These are phyloP conservation scores for Colletotrichum aenigma DNA, from an alignment of 2,329 filamentous ascomycete genomes.

Conservation along the genomic window DNA sequence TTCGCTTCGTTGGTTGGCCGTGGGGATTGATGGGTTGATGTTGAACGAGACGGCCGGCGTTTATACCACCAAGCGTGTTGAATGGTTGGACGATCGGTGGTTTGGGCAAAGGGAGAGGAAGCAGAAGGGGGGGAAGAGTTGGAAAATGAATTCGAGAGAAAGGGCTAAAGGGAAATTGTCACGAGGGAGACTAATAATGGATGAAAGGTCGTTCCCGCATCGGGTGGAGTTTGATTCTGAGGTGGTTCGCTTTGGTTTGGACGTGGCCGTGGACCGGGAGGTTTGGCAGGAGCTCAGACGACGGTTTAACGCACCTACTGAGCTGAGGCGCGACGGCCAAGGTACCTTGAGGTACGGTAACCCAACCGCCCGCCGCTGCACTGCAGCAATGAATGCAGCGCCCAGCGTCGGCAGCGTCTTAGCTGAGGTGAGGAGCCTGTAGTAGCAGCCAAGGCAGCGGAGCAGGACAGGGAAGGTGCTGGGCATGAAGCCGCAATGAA, in stretches of 20 bases:
- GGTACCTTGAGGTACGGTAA: neutral
- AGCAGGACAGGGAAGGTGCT: conserved; percentile 5
- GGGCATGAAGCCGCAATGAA: neutral
- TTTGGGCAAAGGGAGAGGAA: neutral
- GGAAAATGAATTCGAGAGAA: neutral
- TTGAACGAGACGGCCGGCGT: neutral
- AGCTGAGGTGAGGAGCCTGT: neutral
- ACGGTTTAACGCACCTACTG: neutral
- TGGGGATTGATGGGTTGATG: neutral
- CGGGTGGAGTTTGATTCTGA: conserved; percentile 4
- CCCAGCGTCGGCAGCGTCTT: conserved; percentile 1
- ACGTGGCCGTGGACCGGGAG: neutral
- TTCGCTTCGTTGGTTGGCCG: neutral
- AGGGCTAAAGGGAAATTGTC: conserved; percentile 11
- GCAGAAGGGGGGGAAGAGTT: neutral
- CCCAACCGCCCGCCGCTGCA: neutral
- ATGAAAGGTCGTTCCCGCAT: conserved; percentile 14
- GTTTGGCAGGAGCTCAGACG: conserved; percentile 11
- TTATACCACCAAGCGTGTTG: neutral
- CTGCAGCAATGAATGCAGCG: neutral
- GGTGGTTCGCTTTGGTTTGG: neutral
- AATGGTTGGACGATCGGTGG: neutral
- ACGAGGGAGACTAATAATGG: conserved; percentile 12
- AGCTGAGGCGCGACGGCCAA: neutral
- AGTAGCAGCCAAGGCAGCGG: neutral